Evolutionary conservation across 2,329 filamentous ascomycete genomes (phyloP).

Genomic region (Aspergillus thermomutatus): DNA sequence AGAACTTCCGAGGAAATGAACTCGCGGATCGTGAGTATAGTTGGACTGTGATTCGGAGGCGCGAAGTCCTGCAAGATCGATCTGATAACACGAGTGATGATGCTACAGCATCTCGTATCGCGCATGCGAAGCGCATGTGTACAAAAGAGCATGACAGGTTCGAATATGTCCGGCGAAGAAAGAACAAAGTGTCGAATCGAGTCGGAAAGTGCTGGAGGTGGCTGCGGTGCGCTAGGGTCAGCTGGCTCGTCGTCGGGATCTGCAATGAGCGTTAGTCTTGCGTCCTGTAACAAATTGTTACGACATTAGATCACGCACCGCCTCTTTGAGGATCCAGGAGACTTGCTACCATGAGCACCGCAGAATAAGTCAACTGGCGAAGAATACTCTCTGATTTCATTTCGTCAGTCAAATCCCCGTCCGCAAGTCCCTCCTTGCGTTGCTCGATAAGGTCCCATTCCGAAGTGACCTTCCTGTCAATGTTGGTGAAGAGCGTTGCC

Average conservation of each 20-base stretch:
- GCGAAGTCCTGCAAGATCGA: constrained; percentile 78
- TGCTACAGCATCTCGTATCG: constrained; percentile 82
- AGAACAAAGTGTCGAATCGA: constrained; percentile 78
- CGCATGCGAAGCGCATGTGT: constrained; percentile 86
- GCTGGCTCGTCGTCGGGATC: constrained; percentile 35
- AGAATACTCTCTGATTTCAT: constrained; percentile 98
- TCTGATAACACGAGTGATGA: constrained; percentile 81
- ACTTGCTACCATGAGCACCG: constrained; percentile 86
- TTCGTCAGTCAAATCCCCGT: constrained; percentile 82
- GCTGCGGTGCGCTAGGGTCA: constrained; percentile 32
- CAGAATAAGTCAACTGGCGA: constrained; percentile 85
- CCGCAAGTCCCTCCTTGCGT: constrained; percentile 58
- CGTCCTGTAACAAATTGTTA: constrained; percentile 3
- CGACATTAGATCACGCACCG: constrained; percentile 46
- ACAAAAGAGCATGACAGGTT: constrained; percentile 86
- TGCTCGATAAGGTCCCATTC: constrained; percentile 79
- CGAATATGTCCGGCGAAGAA: constrained; percentile 71
- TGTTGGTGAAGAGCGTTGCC: constrained; percentile 75
- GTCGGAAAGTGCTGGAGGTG: constrained; percentile 49
- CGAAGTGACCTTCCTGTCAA: constrained; percentile 79
- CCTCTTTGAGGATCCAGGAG: constrained; percentile 72
- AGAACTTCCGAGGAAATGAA: constrained; percentile 88
- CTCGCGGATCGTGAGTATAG: constrained; percentile 70
- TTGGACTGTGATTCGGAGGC: constrained; percentile 43
- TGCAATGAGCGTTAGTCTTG: constrained; percentile 14